Conservation (phyloP, 2,329 filamentous ascomycete species). For the Verticillium alfalfae region DNA sequence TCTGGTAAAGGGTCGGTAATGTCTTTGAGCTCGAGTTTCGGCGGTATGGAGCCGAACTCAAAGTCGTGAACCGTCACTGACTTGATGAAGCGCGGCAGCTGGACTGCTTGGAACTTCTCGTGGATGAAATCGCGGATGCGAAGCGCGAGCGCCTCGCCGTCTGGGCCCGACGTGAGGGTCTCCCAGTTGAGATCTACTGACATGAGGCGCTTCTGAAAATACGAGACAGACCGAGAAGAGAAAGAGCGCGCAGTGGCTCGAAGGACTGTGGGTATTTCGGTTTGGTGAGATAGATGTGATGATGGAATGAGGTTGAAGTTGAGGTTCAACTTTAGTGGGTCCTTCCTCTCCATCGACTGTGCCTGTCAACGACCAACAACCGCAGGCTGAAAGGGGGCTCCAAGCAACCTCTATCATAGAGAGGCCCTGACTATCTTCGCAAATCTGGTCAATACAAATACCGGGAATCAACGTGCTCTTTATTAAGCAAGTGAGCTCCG, state of each 20-base stretch:
- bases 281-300: not conserved
- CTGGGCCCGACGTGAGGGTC: constrained; percentile 80
- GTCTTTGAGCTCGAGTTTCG: constrained; percentile 88
- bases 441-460: too few relatives aligned
- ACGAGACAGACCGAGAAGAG: too few relatives aligned
- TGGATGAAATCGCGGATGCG: constrained; percentile 90
- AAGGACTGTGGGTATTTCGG: not conserved
- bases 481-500: too few relatives aligned
- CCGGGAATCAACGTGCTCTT: not conserved
- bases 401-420: not conserved
- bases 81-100: constrained; percentile 91
- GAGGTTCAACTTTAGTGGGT: not conserved
- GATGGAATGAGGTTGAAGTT: not conserved
- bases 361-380: not conserved
- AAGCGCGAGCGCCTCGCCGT: constrained; percentile 79
- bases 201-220: constrained; percentile 48
- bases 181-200: constrained; percentile 98
- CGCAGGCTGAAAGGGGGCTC: not conserved
- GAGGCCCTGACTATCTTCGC: too few relatives aligned
- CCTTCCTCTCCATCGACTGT: not conserved
- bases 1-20: constrained; percentile 93
- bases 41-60: constrained; percentile 79
- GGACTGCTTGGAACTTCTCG: constrained; percentile 88
- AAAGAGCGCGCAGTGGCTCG: not conserved
- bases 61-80: constrained; percentile 93